phyloP scores from a whole-genome alignment of 805 yeast genomes.

The Cyberlindnera mississippiensis region DNA sequence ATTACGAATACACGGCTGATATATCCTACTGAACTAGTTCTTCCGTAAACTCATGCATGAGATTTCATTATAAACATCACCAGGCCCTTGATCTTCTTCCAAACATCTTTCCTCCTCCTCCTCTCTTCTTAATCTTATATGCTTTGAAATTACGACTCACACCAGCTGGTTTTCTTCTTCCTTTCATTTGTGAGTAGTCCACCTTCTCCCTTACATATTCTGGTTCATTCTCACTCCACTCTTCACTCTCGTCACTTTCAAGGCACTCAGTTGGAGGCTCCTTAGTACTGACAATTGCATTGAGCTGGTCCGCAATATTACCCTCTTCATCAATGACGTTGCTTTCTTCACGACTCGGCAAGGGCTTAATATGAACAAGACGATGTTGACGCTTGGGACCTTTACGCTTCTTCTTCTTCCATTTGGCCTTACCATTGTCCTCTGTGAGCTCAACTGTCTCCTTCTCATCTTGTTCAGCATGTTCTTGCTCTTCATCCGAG shows the following conservation, averaged over 20 bases:
- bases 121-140: constrained; percentile 41
- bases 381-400: constrained; percentile 32
- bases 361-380: constrained; percentile 24
- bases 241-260: constrained; percentile 23
- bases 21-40: too few species aligned
- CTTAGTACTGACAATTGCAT: constrained; percentile 14
- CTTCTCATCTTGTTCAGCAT: constrained; percentile 20
- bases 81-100: constrained; percentile 33
- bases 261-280: constrained; percentile 11
- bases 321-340: constrained; percentile 28
- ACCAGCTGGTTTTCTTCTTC: constrained; percentile 29
- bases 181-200: constrained; percentile 32
- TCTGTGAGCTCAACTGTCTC: constrained; percentile 4
- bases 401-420: constrained; percentile 29
- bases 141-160: constrained; percentile 42
- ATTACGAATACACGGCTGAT: too few species aligned
- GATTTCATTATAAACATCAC: constrained; percentile 3
- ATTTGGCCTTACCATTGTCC: constrained; percentile 11
- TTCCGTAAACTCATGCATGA: too few species aligned
- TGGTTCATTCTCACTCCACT: constrained; percentile 20
- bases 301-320: constrained; percentile 21
- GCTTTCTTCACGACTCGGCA: constrained; percentile 29
- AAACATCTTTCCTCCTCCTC: constrained; percentile 28
- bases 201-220: constrained; percentile 18
- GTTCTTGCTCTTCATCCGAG: constrained; percentile 18